Conservation (phyloP, 371 early-diverging fungal species). For the Scutellospora calospora region DNA sequence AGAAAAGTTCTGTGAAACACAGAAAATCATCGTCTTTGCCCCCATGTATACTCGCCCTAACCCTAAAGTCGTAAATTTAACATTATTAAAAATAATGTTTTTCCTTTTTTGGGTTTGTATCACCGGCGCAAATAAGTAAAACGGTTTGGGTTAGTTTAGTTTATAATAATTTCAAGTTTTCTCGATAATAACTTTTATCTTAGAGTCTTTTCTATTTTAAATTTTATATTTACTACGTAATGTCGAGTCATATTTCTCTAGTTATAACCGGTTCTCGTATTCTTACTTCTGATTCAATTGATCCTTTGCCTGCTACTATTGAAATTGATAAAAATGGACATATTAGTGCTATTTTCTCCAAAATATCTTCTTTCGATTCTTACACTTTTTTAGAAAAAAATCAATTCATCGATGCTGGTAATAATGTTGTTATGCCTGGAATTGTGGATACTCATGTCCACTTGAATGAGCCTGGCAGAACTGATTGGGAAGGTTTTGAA, state of each 20-base stretch:
- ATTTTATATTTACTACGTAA: neutral
- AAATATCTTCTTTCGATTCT: neutral
- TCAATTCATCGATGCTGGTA: slow-evolving; percentile 58
- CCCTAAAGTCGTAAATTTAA: no score
- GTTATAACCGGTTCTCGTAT: slow-evolving; percentile 26
- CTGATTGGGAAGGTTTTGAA: slow-evolving; percentile 86
- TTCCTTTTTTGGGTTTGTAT: no score
- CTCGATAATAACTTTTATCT: no score
- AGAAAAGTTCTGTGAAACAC: no score
- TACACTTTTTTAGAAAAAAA: slow-evolving; percentile 32
- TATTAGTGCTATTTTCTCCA: slow-evolving; percentile 15
- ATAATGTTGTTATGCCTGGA: slow-evolving; percentile 74
- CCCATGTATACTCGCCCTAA: no score
- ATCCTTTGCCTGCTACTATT: slow-evolving; percentile 34
- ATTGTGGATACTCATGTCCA: slow-evolving; percentile 84
- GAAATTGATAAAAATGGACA: slow-evolving; percentile 34
- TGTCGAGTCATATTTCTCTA: neutral
- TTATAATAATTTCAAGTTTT: no score
- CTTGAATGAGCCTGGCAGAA: slow-evolving; percentile 85
- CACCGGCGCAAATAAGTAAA: no score
- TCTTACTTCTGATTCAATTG: neutral
- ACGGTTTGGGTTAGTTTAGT: no score
- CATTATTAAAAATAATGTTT: no score
- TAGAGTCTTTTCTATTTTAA: no score
- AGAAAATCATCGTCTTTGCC: no score